Evolutionary conservation across 331 rosid genomes (phyloP), one percentile per base, ranked within the genome.

Genomic region (Rhamnella rubrinervis): DNA sequence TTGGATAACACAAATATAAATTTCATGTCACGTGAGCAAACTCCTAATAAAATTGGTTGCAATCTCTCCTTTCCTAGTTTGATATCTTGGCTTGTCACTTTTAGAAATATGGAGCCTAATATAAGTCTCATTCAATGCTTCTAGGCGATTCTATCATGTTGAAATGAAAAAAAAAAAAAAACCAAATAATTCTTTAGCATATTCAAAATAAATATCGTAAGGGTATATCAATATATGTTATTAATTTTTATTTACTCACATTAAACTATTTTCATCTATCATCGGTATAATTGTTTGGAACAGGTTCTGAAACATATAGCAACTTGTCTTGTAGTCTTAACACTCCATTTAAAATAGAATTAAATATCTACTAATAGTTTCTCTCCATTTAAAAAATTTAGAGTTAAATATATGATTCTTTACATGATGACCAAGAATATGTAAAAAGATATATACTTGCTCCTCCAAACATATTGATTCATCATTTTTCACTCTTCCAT

Each of bases 101-200:
- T 59, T 40, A 16, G 19, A 16, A 5, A 73, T 66, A 9, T 59
- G 0, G 6, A 56, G 71, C 9, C 9, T n/a, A 31, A 61, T 71
- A 11, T 61, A 60, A n/a, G 62, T 71, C 7, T 14, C 63, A 61
- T 74, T 53, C 62, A 62, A 17, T 63, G 55, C 73, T 28, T 61
- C 69, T 18, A 77, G 39, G 63, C 52, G 65, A 49, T 50, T 77
- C 77, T n/a, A n/a, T n/a, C n/a, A n/a, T n/a, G n/a, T n/a, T n/a
- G n/a, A n/a, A n/a, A n/a, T n/a, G n/a, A n/a, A n/a, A n/a, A n/a
- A n/a, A 65, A 50, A 13, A 50, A 50, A 17, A 50, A 13, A 50
- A 17, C 7, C 15, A 10, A 50, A 50, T 13, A 50, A 50, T 7
- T 6, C 1, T 13, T 50, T 50, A 7, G 55, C 4, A 50, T 2